These are phyloP conservation scores for Dillenia turbinata DNA, from an alignment of 164 flowering plant genomes.

Conservation along the genomic window DNA sequence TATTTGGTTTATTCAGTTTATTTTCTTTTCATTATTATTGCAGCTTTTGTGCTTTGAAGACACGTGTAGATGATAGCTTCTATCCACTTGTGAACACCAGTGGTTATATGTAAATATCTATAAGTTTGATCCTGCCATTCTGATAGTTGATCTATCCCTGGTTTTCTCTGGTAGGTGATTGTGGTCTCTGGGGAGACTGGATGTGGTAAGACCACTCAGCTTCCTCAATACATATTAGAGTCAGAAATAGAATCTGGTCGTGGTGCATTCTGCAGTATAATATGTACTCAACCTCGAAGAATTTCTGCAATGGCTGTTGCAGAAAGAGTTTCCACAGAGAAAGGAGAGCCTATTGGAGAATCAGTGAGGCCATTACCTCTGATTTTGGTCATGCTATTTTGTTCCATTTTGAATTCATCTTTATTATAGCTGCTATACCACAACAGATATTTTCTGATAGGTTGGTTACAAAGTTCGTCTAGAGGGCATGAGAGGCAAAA, in stretches of 20 bases:
- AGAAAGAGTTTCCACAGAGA: slow-evolving; percentile 92
- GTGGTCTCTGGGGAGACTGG: slow-evolving; percentile 99
- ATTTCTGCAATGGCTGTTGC: slow-evolving; percentile 98
- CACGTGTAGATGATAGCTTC: not conserved
- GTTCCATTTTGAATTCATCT: slow-evolving; percentile 9
- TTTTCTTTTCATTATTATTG: not conserved
- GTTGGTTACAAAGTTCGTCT: slow-evolving; percentile 98
- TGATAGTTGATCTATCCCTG: slow-evolving; percentile 1
- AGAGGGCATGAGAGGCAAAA: slow-evolving; percentile 97
- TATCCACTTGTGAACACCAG: not conserved
- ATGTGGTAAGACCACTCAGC: slow-evolving; percentile 99
- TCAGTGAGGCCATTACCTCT: slow-evolving; percentile 46
- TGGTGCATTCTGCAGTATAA: slow-evolving; percentile 96
- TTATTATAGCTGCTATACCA: slow-evolving; percentile 29
- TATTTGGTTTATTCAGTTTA: not conserved
- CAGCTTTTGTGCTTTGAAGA: not conserved
- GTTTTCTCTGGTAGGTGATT: slow-evolving; percentile 47
- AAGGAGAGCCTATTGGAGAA: slow-evolving; percentile 98
- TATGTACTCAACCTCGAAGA: slow-evolving; percentile 98
- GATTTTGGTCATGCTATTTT: not conserved
- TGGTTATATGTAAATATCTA: not conserved
- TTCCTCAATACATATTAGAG: slow-evolving; percentile 92
- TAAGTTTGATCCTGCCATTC: not conserved
- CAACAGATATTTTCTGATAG: slow-evolving; percentile 56
- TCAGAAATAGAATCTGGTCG: slow-evolving; percentile 98